Evolutionary conservation across 2,329 filamentous ascomycete species (phyloP), one percentile per base, ranked within the genome.

Genomic region (Coccinonectria pachysandricola): DNA sequence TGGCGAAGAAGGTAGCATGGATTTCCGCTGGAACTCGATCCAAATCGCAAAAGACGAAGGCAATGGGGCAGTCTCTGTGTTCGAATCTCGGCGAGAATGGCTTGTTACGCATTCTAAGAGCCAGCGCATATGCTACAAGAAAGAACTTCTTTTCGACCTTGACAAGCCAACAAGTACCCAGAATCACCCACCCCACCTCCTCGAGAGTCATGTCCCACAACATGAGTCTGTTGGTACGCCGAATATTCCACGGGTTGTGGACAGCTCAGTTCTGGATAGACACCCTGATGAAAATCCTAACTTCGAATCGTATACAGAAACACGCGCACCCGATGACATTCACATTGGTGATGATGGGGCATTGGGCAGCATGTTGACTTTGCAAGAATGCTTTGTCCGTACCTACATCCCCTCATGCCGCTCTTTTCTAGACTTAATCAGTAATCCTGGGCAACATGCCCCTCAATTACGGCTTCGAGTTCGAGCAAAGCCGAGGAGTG

Each of bases 51-150:
- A 59, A 17, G 71, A 82, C 32, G 73, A 82, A 32, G 41, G 42
- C 8, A 75, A 67, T 0, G 71, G 72, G 2, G 50, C 62, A 9
- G 52, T 80, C 2, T 59, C 68, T 26, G 74, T 83, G 11, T 52
- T 82, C 1, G 81, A 87, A 49, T 69, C 68, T 15, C 65, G 81
- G 9, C 75, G 73, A 15, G 81, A 86, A 48, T 85, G 76, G 73
- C 60, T 60, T 6, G 36, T 38, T 0, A 49, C 51, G 15, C 58
- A 61, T 12, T 75, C 72, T 30, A 65, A 64, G 13, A 73, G 73
- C 31, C 61, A 65, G 20, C 65, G 79, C 14, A 80, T 70, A 0
- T 82, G 76, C 43, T 86, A 86, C 48, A 71, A 59, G 8, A 69
- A 64, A 8, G 50, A 60, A 10, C 54, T 77, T n/a, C 31, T 42